Conservation (phyloP, 495 filamentous ascomycete genomes). For the Hypoxylon rickii region DNA sequence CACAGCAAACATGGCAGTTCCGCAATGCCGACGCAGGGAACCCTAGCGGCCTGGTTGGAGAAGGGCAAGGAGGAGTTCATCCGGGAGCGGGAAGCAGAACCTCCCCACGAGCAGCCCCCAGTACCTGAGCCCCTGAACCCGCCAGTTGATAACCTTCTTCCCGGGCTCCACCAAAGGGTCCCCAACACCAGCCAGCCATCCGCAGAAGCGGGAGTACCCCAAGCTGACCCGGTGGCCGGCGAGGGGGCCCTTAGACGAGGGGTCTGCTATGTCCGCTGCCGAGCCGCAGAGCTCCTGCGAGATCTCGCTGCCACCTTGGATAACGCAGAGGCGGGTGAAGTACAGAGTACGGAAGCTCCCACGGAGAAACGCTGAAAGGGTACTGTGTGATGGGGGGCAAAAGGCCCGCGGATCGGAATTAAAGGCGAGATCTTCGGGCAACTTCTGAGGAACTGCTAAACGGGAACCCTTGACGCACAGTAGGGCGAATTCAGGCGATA, state of each 20-base stretch:
- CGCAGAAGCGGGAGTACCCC: neutral
- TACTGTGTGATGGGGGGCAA: no score
- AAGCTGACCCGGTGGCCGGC: neutral
- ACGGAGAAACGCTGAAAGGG: no score
- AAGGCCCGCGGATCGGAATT: no score
- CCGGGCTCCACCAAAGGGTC: no score
- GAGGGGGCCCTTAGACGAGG: neutral
- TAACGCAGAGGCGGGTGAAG: neutral
- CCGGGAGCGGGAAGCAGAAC: neutral
- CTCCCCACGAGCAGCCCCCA: no score
- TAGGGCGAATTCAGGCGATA: no score
- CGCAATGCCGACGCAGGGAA: slow-evolving; percentile 9
- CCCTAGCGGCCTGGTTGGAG: slow-evolving; percentile 16
- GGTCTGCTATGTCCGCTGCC: neutral
- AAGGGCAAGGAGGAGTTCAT: slow-evolving; percentile 19
- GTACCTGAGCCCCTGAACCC: no score
- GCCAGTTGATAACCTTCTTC: no score
- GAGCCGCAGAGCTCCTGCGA: neutral
- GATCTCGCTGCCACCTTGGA: neutral
- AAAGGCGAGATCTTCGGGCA: no score
- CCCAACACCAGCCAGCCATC: neutral
- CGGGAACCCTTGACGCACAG: no score
- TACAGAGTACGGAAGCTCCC: no score
- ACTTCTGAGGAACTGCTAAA: no score
- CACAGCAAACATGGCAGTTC: slow-evolving; percentile 16